Conservation (phyloP, 1,284 basidiomycete genomes). For the Fomitiporia mediterranea region DNA sequence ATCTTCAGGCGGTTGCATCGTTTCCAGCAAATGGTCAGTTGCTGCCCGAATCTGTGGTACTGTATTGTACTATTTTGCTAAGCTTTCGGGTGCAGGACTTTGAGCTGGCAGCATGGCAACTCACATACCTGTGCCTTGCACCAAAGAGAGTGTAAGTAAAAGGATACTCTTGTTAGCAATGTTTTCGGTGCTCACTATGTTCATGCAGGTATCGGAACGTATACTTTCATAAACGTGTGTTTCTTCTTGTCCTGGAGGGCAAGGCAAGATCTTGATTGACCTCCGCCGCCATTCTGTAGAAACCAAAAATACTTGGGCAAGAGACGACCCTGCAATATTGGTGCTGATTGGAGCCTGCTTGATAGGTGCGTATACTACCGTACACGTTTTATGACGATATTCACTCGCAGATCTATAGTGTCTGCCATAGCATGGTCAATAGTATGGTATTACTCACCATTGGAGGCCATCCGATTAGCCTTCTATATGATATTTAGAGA, state of each 20-base stretch:
- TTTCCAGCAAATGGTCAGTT: constrained; percentile 80
- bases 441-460: constrained; percentile 65
- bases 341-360: constrained; percentile 78
- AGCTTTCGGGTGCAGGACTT: constrained; percentile 71
- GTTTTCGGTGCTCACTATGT: constrained; percentile 17
- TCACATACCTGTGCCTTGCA: constrained; percentile 87
- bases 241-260: constrained; percentile 7
- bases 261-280: neutral
- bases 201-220: constrained; percentile 75
- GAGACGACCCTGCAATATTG: constrained; percentile 92
- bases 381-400: no score
- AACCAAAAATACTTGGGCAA: constrained; percentile 97
- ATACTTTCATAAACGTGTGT: constrained; percentile 85
- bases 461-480: constrained; percentile 58
- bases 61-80: neutral
- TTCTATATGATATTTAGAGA: constrained; percentile 84
- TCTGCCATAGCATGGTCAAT: constrained; percentile 80
- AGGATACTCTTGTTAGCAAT: constrained; percentile 11
- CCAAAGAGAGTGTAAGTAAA: constrained; percentile 82
- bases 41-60: neutral
- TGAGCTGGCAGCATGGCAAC: constrained; percentile 90
- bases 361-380: constrained; percentile 49
- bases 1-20: constrained; percentile 74
- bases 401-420: constrained; percentile 51
- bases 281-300: constrained; percentile 43